These are phyloP conservation scores for Leccinum brunneo-olivaceum DNA, from an alignment of 1,284 basidiomycete species.

Conservation along the genomic window DNA sequence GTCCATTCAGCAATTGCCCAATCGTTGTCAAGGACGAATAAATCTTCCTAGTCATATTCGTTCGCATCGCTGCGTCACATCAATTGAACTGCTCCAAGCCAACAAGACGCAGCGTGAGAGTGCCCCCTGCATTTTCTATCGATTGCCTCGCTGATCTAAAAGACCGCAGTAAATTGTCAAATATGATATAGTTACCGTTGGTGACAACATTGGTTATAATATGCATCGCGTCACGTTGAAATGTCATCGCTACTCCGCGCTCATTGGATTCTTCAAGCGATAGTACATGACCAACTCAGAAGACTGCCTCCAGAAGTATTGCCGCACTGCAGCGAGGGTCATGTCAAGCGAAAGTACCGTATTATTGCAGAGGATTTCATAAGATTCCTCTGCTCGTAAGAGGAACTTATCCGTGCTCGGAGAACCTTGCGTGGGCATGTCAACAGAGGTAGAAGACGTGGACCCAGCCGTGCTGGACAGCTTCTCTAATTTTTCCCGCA, in stretches of 20 bases:
- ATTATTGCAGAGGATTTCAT: slow-evolving; percentile 88
- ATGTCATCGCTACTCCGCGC: slow-evolving; percentile 5
- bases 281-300: slow-evolving; percentile 82
- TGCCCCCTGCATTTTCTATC: too few species aligned
- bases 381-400: slow-evolving; percentile 60
- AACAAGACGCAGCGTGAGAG: background rate
- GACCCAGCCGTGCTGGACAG: slow-evolving; percentile 27
- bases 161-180: slow-evolving; percentile 9
- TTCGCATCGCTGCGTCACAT: background rate
- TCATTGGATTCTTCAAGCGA: slow-evolving; percentile 41
- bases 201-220: slow-evolving; percentile 4
- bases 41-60: slow-evolving; percentile 9
- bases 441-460: slow-evolving; percentile 29
- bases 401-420: slow-evolving; percentile 21
- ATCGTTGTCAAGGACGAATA: slow-evolving; percentile 39
- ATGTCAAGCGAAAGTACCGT: slow-evolving; percentile 74
- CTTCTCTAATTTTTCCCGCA: slow-evolving; percentile 82
- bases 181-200: slow-evolving; percentile 23
- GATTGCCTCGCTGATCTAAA: background rate
- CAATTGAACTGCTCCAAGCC: background rate
- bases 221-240: background rate
- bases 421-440: slow-evolving; percentile 34
- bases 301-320: slow-evolving; percentile 81
- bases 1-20: slow-evolving; percentile 71
- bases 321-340: slow-evolving; percentile 83